Percentiles rank a stretch among this genome's conserved stretches.
Evolutionary conservation across 345 rosid species (phyloP).

Genomic region (Dipteronia sinensis): DNA sequence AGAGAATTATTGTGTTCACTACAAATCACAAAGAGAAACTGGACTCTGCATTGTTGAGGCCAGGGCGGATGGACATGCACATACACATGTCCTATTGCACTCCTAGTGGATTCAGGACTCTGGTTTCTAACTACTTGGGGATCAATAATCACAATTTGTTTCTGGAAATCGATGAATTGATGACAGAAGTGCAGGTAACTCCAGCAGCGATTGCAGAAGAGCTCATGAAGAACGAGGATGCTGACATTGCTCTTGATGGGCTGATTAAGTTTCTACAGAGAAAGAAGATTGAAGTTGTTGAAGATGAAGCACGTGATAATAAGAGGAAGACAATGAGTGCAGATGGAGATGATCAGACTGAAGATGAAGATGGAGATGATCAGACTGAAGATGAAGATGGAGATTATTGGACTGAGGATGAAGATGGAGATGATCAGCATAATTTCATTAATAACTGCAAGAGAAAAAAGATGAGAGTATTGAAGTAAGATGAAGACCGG

Average conservation of each 20-base stretch:
- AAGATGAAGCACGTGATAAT: neutral
- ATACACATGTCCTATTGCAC: constrained; percentile 67
- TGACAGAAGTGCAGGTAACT: constrained; percentile 35
- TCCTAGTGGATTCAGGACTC: constrained; percentile 28
- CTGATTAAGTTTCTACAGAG: constrained; percentile 22
- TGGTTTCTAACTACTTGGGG: constrained; percentile 47
- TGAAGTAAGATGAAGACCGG: no score
- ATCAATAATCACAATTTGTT: constrained; percentile 31
- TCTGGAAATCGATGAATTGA: constrained; percentile 30
- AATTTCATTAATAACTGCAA: neutral
- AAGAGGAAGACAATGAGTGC: neutral
- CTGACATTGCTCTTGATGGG: constrained; percentile 25
- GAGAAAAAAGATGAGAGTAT: neutral
- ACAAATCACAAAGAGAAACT: constrained; percentile 32
- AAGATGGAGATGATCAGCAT: neutral
- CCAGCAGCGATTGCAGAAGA: constrained; percentile 56
- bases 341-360: neutral
- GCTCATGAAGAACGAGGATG: constrained; percentile 42
- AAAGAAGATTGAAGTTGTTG: constrained; percentile 6
- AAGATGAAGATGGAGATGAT: neutral
- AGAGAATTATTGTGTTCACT: constrained; percentile 29
- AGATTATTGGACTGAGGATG: no score
- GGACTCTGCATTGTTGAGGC: constrained; percentile 64
- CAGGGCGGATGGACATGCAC: constrained; percentile 80
- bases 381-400: neutral